phyloP scores from a whole-genome alignment of 208 protist genomes.

The Trypanosoma caninum region DNA sequence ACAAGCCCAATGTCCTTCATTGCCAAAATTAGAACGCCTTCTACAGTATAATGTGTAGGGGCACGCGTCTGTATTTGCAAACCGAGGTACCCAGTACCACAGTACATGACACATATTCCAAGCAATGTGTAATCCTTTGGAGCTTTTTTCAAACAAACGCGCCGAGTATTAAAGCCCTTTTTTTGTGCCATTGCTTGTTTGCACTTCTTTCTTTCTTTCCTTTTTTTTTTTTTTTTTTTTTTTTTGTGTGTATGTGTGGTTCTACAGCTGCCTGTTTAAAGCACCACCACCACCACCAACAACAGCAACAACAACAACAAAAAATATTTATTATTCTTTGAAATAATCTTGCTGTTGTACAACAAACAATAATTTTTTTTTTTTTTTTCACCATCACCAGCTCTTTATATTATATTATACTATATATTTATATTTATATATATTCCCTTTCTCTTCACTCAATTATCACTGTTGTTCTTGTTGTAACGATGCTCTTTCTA shows the following conservation, averaged over 20 bases:
- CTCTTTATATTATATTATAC: background rate
- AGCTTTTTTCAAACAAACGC: slow-evolving; percentile 40
- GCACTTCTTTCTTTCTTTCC: background rate
- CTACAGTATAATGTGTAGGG: slow-evolving; percentile 74
- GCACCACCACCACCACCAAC: background rate
- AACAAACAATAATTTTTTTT: too few relatives aligned
- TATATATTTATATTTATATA: background rate
- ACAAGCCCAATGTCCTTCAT: slow-evolving; percentile 62
- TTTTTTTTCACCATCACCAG: too few relatives aligned
- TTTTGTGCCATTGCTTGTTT: slow-evolving; percentile 7
- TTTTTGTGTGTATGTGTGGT: slow-evolving; percentile 7
- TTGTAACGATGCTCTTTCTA: slow-evolving; percentile 36
- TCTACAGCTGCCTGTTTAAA: background rate
- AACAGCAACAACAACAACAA: background rate
- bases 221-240: background rate
- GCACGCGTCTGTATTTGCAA: slow-evolving; percentile 79
- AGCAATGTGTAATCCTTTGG: slow-evolving; percentile 58
- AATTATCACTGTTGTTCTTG: too few relatives aligned
- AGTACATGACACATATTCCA: slow-evolving; percentile 67
- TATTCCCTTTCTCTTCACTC: background rate
- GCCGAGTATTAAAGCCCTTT: slow-evolving; percentile 29
- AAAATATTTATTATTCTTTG: background rate
- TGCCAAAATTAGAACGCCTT: slow-evolving; percentile 75
- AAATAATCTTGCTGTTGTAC: too few relatives aligned
- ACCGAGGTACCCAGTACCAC: slow-evolving; percentile 60